A percentile compares a stretch with the other conserved stretches of the same genome.
These are phyloP conservation scores for Miscanthus lutarioriparius DNA, from an alignment of 176 grass and related monocot genomes.

Conservation along the genomic window DNA sequence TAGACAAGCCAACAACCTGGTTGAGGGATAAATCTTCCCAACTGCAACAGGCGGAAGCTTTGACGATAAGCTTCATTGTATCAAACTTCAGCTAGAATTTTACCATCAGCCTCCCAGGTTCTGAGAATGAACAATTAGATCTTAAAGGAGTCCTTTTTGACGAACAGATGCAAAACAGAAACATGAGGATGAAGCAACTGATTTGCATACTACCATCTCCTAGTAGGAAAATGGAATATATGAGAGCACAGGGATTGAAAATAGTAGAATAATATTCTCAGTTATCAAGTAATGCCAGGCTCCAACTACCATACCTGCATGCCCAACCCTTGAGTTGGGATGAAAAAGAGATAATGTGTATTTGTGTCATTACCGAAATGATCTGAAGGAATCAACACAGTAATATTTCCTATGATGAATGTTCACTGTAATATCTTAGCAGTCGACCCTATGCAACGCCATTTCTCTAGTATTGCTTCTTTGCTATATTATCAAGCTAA, in stretches of 20 bases:
- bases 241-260: constrained; percentile 14
- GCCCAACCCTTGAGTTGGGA: constrained; percentile 13
- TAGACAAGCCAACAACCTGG: neutral
- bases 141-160: no score
- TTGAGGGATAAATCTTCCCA: constrained; percentile 54
- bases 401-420: no score
- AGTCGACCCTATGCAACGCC: neutral
- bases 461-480: neutral
- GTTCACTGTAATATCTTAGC: neutral
- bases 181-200: neutral
- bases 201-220: neutral
- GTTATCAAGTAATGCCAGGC: neutral
- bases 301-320: constrained; percentile 10
- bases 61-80: constrained; percentile 95
- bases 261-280: constrained; percentile 8
- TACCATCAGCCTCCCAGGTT: constrained; percentile 93
- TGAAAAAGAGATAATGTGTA: neutral
- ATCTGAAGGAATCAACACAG: neutral
- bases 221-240: constrained; percentile 11
- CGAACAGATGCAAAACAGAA: constrained; percentile 1
- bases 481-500: neutral
- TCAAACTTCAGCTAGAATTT: constrained; percentile 97
- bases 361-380: neutral
- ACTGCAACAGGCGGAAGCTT: constrained; percentile 76
- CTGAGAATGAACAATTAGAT: constrained; percentile 39